Evolutionary conservation across 2,329 filamentous ascomycete species (phyloP).

Genomic region (Dactylellina sp.): DNA sequence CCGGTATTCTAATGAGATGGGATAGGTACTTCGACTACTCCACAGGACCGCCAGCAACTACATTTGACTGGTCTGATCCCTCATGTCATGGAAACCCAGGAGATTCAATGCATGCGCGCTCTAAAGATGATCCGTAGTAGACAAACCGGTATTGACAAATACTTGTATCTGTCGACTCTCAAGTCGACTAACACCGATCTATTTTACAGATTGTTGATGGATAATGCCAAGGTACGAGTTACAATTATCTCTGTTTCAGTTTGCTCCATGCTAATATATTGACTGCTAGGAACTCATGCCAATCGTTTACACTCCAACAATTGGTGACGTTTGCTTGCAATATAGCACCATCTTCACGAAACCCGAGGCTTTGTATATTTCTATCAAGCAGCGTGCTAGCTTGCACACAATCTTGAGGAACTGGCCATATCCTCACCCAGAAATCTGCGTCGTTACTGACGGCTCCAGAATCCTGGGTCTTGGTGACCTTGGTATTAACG

Average conservation of each 20-base stretch:
- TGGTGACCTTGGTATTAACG: slow-evolving; percentile 94
- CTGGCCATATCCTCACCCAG: slow-evolving; percentile 88
- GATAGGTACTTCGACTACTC: slow-evolving; percentile 73
- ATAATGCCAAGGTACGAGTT: slow-evolving; percentile 71
- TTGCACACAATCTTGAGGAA: slow-evolving; percentile 89
- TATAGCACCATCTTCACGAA: slow-evolving; percentile 97
- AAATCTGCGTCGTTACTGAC: slow-evolving; percentile 98
- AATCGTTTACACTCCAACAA: slow-evolving; percentile 86
- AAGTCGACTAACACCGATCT: slow-evolving; percentile 81
- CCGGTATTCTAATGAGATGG: not conserved
- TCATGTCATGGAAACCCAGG: slow-evolving; percentile 71
- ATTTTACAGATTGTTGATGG: slow-evolving; percentile 83
- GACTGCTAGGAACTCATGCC: slow-evolving; percentile 79
- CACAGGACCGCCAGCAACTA: slow-evolving; percentile 73
- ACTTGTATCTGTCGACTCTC: slow-evolving; percentile 81
- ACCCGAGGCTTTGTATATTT: slow-evolving; percentile 95
- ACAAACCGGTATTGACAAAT: slow-evolving; percentile 74
- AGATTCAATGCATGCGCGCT: slow-evolving; percentile 74
- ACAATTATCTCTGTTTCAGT: slow-evolving; percentile 4
- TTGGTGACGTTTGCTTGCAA: slow-evolving; percentile 94
- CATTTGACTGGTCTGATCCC: slow-evolving; percentile 76
- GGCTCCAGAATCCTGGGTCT: slow-evolving; percentile 92
- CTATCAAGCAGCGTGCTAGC: slow-evolving; percentile 91
- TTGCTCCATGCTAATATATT: slow-evolving; percentile 16
- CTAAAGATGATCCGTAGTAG: slow-evolving; percentile 77